A percentile compares a stretch with the other conserved stretches of the same genome.
phyloP scores from a whole-genome alignment of 257 asterid species.

The Haberlea rhodopensis region DNA sequence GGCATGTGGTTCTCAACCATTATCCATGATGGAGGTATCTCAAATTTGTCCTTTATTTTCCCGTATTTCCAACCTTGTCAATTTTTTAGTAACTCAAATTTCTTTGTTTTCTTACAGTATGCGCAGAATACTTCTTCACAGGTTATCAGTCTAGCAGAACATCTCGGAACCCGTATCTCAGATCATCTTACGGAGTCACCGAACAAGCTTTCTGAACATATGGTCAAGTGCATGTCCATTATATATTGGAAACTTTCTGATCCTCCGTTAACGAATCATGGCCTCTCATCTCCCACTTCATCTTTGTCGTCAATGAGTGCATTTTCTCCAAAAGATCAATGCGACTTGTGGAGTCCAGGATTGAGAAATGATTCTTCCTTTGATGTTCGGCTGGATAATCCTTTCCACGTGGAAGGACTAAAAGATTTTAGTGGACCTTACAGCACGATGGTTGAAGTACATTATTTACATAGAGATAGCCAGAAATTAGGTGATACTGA shows the following conservation, averaged over 20 bases:
- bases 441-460: conserved; percentile 66
- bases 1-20: conserved; percentile 91
- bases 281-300: conserved; percentile 59
- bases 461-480: conserved; percentile 44
- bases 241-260: conserved; percentile 60
- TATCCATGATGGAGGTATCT: conserved; percentile 89
- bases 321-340: conserved; percentile 53
- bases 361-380: conserved; percentile 51
- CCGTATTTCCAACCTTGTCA: neutral
- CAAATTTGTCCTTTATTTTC: conserved; percentile 37
- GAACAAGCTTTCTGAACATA: conserved; percentile 60
- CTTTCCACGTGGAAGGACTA: conserved; percentile 55
- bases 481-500: conserved; percentile 51
- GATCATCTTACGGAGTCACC: conserved; percentile 56
- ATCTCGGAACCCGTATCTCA: conserved; percentile 54
- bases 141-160: conserved; percentile 58
- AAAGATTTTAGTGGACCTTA: conserved; percentile 67
- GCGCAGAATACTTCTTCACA: conserved; percentile 46
- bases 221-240: conserved; percentile 58
- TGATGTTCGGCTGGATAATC: conserved; percentile 61
- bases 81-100: neutral
- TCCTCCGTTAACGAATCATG: conserved; percentile 41
- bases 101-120: conserved; percentile 33
- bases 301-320: conserved; percentile 54
- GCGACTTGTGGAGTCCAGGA: conserved; percentile 55